Evolutionary conservation across 495 filamentous ascomycete species (phyloP).

Genomic region (Penicillium daleae): DNA sequence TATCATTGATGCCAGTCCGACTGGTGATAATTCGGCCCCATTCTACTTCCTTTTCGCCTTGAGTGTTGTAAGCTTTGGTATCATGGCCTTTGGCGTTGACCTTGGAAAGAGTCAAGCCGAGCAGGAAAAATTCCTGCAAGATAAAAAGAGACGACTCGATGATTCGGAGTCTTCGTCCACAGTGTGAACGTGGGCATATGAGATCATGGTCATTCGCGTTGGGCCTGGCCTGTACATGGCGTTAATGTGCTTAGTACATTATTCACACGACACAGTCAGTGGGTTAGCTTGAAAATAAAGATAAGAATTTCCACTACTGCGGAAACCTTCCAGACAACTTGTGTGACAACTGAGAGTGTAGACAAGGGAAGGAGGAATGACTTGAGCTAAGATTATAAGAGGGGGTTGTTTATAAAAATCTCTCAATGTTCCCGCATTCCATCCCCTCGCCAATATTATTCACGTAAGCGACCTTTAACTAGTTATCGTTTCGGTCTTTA

Average conservation of each 20-base stretch:
- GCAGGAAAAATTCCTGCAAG: constrained; percentile 45
- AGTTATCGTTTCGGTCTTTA: too few relatives aligned
- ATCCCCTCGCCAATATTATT: too few relatives aligned
- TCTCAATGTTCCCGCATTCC: too few relatives aligned
- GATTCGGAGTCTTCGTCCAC: constrained; percentile 10
- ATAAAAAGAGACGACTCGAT: constrained; percentile 24
- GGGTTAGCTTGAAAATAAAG: not conserved
- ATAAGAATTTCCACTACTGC: not conserved
- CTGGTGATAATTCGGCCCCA: constrained; percentile 57
- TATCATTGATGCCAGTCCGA: constrained; percentile 64
- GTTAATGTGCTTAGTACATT: not conserved
- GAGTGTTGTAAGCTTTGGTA: constrained; percentile 55
- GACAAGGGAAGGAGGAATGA: too few relatives aligned
- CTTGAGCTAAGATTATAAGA: too few relatives aligned
- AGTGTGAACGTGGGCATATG: not conserved
- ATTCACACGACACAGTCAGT: not conserved
- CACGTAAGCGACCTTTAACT: too few relatives aligned
- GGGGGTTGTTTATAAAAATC: too few relatives aligned
- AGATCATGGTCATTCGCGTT: not conserved
- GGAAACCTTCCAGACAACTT: not conserved
- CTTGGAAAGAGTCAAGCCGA: constrained; percentile 61
- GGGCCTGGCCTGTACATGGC: not conserved
- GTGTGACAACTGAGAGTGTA: too few relatives aligned
- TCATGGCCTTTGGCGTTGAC: constrained; percentile 58
- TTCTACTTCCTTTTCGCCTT: constrained; percentile 68